Evolutionary conservation across 2,329 filamentous ascomycete genomes (phyloP).

Genomic region (Calonectria henricotiae): DNA sequence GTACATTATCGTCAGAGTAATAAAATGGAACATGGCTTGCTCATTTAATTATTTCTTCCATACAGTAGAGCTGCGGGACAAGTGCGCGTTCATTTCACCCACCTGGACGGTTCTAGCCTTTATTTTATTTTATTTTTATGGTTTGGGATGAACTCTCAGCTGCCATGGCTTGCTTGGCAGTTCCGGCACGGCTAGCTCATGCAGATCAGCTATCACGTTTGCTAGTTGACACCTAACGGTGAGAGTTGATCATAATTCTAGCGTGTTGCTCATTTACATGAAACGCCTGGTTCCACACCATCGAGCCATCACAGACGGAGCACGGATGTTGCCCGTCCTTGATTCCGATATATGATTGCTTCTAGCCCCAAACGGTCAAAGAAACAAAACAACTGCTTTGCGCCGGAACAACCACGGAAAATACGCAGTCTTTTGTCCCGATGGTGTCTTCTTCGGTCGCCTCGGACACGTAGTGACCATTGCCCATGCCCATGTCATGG

Average conservation of each 20-base stretch:
- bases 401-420: neutral
- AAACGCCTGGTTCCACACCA: neutral
- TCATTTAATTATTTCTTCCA: too few species aligned
- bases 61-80: too few species aligned
- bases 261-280: neutral
- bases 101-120: too few species aligned
- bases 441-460: neutral
- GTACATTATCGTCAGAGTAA: too few species aligned
- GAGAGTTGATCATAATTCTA: too few species aligned
- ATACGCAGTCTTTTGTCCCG: neutral
- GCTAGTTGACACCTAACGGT: neutral
- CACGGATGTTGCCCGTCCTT: neutral
- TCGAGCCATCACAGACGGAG: neutral
- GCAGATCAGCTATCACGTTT: neutral
- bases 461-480: neutral
- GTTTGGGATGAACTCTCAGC: neutral
- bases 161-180: neutral
- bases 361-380: constrained; percentile 3
- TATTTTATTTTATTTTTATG: too few species aligned
- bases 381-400: neutral
- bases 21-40: too few species aligned
- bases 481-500: neutral
- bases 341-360: neutral
- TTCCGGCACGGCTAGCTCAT: too few species aligned
- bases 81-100: too few species aligned